Conservation (phyloP, 495 filamentous ascomycete genomes). For the Neurospora sp. region DNA sequence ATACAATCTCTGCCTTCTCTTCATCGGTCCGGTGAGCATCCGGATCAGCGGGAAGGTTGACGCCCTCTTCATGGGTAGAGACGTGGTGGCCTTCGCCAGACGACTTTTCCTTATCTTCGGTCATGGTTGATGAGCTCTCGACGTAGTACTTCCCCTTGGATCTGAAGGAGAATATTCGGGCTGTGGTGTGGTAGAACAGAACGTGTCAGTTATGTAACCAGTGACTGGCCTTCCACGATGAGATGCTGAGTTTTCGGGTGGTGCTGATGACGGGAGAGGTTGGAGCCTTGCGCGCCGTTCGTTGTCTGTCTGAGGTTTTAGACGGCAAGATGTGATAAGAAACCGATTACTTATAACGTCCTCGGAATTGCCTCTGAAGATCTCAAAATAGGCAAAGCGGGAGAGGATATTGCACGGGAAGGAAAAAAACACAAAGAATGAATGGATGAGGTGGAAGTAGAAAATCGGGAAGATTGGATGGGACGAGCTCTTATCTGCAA, state of each 20-base stretch:
- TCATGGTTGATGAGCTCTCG: constrained; percentile 14
- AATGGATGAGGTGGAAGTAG: neutral
- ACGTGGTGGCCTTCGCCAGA: constrained; percentile 21
- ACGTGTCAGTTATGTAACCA: constrained; percentile 4
- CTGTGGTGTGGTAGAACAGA: neutral
- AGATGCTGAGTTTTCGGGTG: neutral
- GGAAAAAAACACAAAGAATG: neutral
- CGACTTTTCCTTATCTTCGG: constrained; percentile 18
- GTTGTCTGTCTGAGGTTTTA: neutral
- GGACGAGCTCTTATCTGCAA: neutral
- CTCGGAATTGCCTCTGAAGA: neutral
- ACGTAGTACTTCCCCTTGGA: constrained; percentile 7
- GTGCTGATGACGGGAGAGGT: neutral
- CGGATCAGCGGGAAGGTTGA: constrained; percentile 39
- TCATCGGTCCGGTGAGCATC: constrained; percentile 58
- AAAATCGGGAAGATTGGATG: neutral
- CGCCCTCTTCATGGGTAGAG: constrained; percentile 16
- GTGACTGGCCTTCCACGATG: neutral
- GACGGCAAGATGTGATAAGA: neutral
- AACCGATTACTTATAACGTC: neutral
- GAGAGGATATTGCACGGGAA: neutral
- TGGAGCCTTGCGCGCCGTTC: neutral
- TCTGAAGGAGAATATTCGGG: constrained; percentile 1
- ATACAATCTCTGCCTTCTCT: constrained; percentile 58
- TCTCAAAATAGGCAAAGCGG: neutral